Evolutionary conservation across 352 stramenopile species (phyloP).

Genomic region (Plasmopara muralis): DNA sequence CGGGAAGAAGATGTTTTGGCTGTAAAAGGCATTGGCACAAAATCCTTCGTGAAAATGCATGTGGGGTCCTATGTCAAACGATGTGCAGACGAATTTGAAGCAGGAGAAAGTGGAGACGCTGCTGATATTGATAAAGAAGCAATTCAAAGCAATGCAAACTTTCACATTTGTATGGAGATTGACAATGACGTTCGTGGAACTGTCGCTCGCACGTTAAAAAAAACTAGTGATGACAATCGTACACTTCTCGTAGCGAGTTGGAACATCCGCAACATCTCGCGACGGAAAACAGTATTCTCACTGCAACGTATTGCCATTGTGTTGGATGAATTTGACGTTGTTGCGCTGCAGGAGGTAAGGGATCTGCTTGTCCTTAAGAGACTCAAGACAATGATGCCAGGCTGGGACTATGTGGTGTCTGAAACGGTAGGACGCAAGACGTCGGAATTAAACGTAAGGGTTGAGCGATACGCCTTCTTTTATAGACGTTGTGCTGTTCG

Average conservation of each 20-base stretch:
- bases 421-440: slow-evolving; percentile 24
- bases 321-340: slow-evolving; percentile 55
- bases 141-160: slow-evolving; percentile 7
- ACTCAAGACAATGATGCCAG: slow-evolving; percentile 46
- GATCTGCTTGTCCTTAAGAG: slow-evolving; percentile 54
- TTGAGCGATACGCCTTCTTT: slow-evolving; percentile 52
- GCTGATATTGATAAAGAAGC: slow-evolving; percentile 1
- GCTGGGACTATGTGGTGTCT: slow-evolving; percentile 57
- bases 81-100: not conserved
- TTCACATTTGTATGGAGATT: slow-evolving; percentile 29
- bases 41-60: slow-evolving; percentile 40
- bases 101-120: not conserved
- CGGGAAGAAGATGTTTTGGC: slow-evolving; percentile 42
- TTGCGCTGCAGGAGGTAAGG: slow-evolving; percentile 61
- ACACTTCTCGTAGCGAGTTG: slow-evolving; percentile 51
- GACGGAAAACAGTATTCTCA: slow-evolving; percentile 27
- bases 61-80: slow-evolving; percentile 11
- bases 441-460: slow-evolving; percentile 20
- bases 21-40: slow-evolving; percentile 39
- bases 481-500: slow-evolving; percentile 32
- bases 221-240: slow-evolving; percentile 1
- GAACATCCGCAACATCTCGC: slow-evolving; percentile 74
- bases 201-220: slow-evolving; percentile 18
- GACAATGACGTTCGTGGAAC: slow-evolving; percentile 30
- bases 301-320: slow-evolving; percentile 43